A percentile compares a stretch with the other conserved stretches of the same genome.
These are phyloP conservation scores for Asterella californica DNA, from an alignment of 225 moss, liverwort and hornwort species.

Conservation along the genomic window DNA sequence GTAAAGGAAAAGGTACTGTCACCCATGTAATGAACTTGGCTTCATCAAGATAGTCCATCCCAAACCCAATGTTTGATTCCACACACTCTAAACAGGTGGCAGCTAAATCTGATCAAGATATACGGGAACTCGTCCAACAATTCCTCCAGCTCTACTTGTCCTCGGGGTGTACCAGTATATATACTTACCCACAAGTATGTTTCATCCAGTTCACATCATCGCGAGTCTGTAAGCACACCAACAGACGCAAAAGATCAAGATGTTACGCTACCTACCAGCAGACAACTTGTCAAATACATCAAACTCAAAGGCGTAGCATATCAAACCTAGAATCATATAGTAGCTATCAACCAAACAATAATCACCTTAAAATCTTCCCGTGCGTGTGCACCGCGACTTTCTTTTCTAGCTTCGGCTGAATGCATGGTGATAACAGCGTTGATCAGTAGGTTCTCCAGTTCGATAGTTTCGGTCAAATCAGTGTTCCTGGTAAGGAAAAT, in stretches of 20 bases:
- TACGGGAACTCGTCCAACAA: not conserved
- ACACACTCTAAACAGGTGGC: not conserved
- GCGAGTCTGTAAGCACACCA: constrained; percentile 48
- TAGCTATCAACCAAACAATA: not conserved
- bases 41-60: not conserved
- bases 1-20: not conserved
- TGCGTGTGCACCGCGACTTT: constrained; percentile 94
- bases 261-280: not conserved
- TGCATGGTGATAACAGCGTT: constrained; percentile 97
- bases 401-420: constrained; percentile 89
- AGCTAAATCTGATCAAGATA: not conserved
- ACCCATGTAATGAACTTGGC: not conserved
- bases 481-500: constrained; percentile 57
- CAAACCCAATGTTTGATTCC: not conserved
- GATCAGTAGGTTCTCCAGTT: constrained; percentile 91
- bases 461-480: constrained; percentile 78
- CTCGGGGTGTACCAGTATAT: not conserved
- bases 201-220: constrained; percentile 96
- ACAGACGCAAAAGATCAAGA: not conserved
- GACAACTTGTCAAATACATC: not conserved
- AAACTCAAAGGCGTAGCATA: too few relatives aligned
- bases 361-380: constrained; percentile 74
- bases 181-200: constrained; percentile 65
- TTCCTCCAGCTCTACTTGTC: not conserved
- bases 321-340: too few relatives aligned